phyloP scores from a whole-genome alignment of 768 basidiomycete species.

The Cystofilobasidium bisporidii region DNA sequence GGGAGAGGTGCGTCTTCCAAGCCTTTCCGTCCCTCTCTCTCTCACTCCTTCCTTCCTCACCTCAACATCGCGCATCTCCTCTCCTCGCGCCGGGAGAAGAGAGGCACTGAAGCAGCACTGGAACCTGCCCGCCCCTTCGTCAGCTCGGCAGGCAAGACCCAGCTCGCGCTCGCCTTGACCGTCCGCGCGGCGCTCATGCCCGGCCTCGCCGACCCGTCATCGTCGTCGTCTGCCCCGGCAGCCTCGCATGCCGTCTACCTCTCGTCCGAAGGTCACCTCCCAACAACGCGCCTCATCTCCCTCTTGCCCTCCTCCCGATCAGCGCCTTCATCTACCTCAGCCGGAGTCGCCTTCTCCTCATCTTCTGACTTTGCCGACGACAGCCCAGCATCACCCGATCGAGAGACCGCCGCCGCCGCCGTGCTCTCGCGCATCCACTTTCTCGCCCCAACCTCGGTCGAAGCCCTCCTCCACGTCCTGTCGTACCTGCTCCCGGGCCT shows the following conservation, averaged over 20 bases:
- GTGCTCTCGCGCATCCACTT: slow-evolving; percentile 12
- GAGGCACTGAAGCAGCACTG: too few relatives aligned
- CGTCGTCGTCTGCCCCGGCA: neutral
- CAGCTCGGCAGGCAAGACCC: slow-evolving; percentile 92
- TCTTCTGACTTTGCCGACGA: too few relatives aligned
- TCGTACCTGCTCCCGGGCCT: slow-evolving; percentile 39
- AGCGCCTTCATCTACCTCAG: too few relatives aligned
- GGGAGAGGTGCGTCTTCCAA: slow-evolving; percentile 62
- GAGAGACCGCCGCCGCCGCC: neutral
- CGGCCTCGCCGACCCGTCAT: neutral
- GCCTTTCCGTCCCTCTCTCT: too few relatives aligned
- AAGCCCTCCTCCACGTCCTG: slow-evolving; percentile 41
- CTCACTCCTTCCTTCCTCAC: too few relatives aligned
- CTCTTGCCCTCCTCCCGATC: slow-evolving; percentile 30
- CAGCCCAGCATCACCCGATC: too few relatives aligned
- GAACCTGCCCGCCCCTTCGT: too few relatives aligned
- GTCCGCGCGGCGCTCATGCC: slow-evolving; percentile 51
- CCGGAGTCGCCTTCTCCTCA: too few relatives aligned
- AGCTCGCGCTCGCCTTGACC: slow-evolving; percentile 72
- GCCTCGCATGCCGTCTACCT: slow-evolving; percentile 51
- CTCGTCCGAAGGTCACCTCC: slow-evolving; percentile 60
- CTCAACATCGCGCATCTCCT: too few relatives aligned
- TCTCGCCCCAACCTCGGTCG: slow-evolving; percentile 38
- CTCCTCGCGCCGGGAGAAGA: too few relatives aligned
- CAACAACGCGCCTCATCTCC: slow-evolving; percentile 52